Evolutionary conservation across 345 rosid species (phyloP).

Genomic region (Acer yangbiense): DNA sequence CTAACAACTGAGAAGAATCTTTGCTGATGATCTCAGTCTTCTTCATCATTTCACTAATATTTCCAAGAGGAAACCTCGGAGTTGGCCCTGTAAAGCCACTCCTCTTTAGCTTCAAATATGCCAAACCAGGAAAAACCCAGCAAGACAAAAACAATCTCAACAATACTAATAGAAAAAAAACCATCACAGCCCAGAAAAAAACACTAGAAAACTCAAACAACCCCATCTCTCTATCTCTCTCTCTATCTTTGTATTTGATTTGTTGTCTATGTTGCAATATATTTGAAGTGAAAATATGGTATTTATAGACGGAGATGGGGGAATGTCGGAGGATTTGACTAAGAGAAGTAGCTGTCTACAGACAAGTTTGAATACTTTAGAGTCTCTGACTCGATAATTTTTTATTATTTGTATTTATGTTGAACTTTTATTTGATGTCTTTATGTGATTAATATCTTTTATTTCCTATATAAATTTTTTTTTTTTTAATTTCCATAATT

Average conservation of each 20-base stretch:
- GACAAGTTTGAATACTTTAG: constrained; percentile 17
- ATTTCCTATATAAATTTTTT: no score
- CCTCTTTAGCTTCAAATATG: constrained; percentile 52
- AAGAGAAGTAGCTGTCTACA: neutral
- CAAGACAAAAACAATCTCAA: constrained; percentile 48
- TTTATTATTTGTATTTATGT: neutral
- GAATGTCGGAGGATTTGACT: constrained; percentile 30
- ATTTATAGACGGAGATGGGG: constrained; percentile 38
- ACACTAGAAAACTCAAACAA: constrained; percentile 19
- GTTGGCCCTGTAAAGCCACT: constrained; percentile 79
- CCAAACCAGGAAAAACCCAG: constrained; percentile 61
- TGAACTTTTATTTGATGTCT: neutral
- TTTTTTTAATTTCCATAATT: neutral
- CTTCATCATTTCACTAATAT: constrained; percentile 64
- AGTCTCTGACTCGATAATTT: neutral
- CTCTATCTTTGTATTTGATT: neutral
- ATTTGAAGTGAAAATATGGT: constrained; percentile 18
- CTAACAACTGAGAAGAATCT: constrained; percentile 28
- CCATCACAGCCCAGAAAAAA: constrained; percentile 11
- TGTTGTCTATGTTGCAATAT: neutral
- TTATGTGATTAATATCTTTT: neutral
- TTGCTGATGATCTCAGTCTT: constrained; percentile 10
- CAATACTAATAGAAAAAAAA: constrained; percentile 31
- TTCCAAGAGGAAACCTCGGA: constrained; percentile 84
- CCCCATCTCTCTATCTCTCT: constrained; percentile 28